A percentile compares a stretch with the other conserved stretches of the same genome.
These are phyloP conservation scores for Cadophora luteo-olivacea DNA, from an alignment of 2,329 filamentous ascomycete species.

Conservation along the genomic window DNA sequence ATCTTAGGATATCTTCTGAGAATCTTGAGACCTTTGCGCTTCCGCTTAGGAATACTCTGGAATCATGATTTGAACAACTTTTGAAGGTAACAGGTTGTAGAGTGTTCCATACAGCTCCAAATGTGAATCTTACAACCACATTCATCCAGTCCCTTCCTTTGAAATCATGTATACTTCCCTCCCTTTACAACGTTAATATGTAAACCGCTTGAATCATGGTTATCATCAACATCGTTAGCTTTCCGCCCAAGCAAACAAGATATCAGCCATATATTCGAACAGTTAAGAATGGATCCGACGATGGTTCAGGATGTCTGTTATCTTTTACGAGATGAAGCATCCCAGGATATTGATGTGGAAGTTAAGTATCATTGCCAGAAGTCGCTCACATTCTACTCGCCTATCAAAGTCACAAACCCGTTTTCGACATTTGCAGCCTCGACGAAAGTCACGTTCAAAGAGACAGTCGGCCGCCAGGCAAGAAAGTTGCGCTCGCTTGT, in stretches of 20 bases:
- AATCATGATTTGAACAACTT: too few species aligned
- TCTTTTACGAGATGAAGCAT: not conserved
- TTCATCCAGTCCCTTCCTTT: too few species aligned
- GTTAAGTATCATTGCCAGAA: not conserved
- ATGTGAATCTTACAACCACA: too few species aligned
- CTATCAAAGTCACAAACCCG: not conserved
- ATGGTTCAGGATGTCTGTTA: not conserved
- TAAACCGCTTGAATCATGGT: too few species aligned
- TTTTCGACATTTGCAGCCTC: not conserved
- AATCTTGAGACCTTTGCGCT: too few species aligned
- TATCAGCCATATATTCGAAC: not conserved
- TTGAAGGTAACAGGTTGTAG: too few species aligned
- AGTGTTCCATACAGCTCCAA: too few species aligned
- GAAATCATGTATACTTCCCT: too few species aligned
- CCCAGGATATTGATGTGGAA: not conserved
- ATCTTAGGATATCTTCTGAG: too few species aligned
- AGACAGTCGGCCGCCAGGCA: not conserved
- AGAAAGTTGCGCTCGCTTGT: constrained; percentile 11
- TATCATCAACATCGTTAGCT: not conserved
- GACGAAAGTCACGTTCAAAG: constrained; percentile 1
- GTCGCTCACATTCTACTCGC: not conserved
- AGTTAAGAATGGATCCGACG: not conserved
- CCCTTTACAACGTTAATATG: too few species aligned
- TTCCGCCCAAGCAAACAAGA: not conserved
- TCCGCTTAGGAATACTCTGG: too few species aligned